These are phyloP conservation scores for Ceratobasidium sp. DNA, from an alignment of 1,284 basidiomycete species.

Conservation along the genomic window DNA sequence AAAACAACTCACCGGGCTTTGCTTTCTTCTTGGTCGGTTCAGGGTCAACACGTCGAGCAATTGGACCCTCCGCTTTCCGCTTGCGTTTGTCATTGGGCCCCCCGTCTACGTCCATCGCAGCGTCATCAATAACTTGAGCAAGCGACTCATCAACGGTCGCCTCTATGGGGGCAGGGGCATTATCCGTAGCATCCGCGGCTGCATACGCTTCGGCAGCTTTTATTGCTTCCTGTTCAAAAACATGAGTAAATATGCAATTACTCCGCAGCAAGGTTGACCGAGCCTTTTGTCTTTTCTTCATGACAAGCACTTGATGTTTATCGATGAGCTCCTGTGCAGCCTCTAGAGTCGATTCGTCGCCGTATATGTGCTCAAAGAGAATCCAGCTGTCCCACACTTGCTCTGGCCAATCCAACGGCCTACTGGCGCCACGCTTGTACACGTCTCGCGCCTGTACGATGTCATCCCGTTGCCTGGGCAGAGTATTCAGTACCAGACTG, in stretches of 20 bases:
- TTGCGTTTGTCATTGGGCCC: conserved; percentile 62
- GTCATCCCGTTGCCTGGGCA: conserved; percentile 65
- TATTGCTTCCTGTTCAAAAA: conserved; percentile 64
- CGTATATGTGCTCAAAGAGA: conserved; percentile 86
- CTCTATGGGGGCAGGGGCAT: conserved; percentile 52
- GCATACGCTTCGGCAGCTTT: conserved; percentile 59
- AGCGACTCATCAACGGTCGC: conserved; percentile 26
- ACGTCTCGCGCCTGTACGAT: conserved; percentile 70
- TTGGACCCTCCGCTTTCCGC: conserved; percentile 67
- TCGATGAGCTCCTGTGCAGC: conserved; percentile 74
- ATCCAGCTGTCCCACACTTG: conserved; percentile 89
- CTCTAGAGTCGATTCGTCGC: conserved; percentile 75
- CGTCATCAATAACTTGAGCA: conserved; percentile 48
- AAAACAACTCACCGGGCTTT: conserved; percentile 63
- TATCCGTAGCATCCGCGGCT: conserved; percentile 50
- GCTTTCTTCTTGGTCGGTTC: conserved; percentile 64
- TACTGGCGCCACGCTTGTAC: conserved; percentile 70
- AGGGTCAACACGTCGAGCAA: conserved; percentile 51
- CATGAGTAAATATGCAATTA: conserved; percentile 58
- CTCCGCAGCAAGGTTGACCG: conserved; percentile 42
- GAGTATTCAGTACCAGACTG: conserved; percentile 8
- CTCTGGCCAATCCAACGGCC: conserved; percentile 91
- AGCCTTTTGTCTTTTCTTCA: conserved; percentile 74
- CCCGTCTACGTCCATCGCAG: conserved; percentile 66
- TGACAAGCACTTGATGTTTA: conserved; percentile 70